Base-by-base conservation (phyloP, 345 rosid genomes). In the Brassica rapa region DNA sequence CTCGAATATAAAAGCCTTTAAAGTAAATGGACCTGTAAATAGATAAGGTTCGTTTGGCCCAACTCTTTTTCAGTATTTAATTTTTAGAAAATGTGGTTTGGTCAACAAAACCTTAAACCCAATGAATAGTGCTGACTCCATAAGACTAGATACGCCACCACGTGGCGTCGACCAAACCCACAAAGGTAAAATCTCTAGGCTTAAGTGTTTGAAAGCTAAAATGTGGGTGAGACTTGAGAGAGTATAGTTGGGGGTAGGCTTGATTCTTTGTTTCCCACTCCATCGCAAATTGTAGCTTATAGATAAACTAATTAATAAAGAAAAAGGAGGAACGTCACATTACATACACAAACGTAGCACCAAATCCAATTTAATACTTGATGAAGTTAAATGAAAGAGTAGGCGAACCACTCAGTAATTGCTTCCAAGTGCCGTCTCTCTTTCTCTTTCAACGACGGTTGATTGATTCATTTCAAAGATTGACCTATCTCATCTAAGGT, bases 371-470 rank as follows among this genome's bases (percentile, higher is more conserved):
- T 59, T 62, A 73, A 68, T 68, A 61, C 29, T 64, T 68, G 15
- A 15, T 4, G 57, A 63, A 49, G 69, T 39, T 33, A 46, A 68
- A 35, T 79, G 78, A 78, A 59, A 68, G 76, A 80, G 72, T 80
- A 74, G 82, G 79, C 75, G 67, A 74, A 74, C 83, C 71, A 74
- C 83, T 69, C 51, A 70, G 78, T 73, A 61, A 79, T 79, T 80
- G 80, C 83, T 75, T 80, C 62, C 83, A 70, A 80, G 72, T 70
- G 68, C 80, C 76, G 83, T 75, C 80, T 80, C 80, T 80, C 82
- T 61, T 57, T 62, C 75, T 64, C 72, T 27, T 30, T 61, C 61
- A 69, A 57, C 10, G 62, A 73, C 64, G 32, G 59, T 66, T 2
- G 27, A 68, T 63, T 51, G 80, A 1, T 71, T 78, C 77, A 14